A percentile compares a stretch with the other conserved stretches of the same genome.
phyloP scores from a whole-genome alignment of 192 early-diverging fungal species.

The Coemansia sp. region DNA sequence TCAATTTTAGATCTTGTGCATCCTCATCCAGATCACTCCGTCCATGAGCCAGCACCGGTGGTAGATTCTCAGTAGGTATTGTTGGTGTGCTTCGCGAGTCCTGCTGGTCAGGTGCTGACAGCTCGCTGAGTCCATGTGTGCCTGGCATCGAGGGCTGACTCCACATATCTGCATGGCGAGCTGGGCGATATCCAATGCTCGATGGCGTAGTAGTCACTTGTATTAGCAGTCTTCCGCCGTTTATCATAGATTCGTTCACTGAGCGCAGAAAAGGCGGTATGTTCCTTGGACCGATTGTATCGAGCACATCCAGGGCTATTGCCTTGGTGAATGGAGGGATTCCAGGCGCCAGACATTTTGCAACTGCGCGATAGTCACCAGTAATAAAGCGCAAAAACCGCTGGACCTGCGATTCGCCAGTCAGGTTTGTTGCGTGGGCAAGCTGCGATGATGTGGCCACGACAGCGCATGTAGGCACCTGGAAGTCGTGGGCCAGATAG shows the following conservation, averaged over 20 bases:
- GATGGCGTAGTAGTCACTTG: conserved; percentile 50
- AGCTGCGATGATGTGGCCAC: conserved; percentile 42
- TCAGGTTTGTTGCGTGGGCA: conserved; percentile 39
- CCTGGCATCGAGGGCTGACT: too few species aligned
- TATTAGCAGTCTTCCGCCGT: conserved; percentile 34
- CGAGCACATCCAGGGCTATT: conserved; percentile 44
- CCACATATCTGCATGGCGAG: too few species aligned
- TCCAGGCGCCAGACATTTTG: conserved; percentile 31
- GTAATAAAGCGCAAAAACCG: conserved; percentile 41
- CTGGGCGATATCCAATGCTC: conserved; percentile 25
- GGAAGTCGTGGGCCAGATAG: conserved; percentile 39
- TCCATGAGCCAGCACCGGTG: background rate
- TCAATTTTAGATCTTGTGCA: background rate
- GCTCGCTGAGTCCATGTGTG: too few species aligned
- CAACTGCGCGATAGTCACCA: conserved; percentile 46
- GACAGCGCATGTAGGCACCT: conserved; percentile 37
- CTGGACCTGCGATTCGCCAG: conserved; percentile 42
- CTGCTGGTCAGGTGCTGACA: too few species aligned
- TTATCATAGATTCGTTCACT: conserved; percentile 24
- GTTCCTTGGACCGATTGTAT: conserved; percentile 36
- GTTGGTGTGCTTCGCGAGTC: background rate
- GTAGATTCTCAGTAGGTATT: background rate
- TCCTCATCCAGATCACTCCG: background rate
- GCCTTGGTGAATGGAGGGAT: conserved; percentile 50
- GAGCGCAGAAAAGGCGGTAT: conserved; percentile 30